A percentile compares a stretch with the other conserved stretches of the same genome.
Evolutionary conservation across 345 rosid genomes (phyloP).

Genomic region (Eucalyptus victrix): DNA sequence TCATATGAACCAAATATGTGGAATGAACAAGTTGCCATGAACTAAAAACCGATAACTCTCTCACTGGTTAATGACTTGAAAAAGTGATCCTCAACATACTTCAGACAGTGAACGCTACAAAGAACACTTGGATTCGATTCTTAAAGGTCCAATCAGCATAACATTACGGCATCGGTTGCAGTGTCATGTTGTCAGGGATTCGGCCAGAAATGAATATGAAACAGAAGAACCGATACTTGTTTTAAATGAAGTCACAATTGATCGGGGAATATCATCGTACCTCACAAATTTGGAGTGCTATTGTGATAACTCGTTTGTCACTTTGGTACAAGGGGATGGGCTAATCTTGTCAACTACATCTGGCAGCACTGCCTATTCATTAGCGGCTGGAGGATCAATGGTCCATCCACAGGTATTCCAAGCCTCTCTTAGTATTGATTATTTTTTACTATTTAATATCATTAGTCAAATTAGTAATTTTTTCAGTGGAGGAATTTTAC

Average conservation of each 20-base stretch:
- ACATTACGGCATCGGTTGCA: slow-evolving; percentile 82
- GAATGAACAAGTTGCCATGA: neutral
- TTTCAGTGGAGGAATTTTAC: neutral
- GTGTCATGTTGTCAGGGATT: slow-evolving; percentile 73
- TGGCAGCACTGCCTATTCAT: slow-evolving; percentile 98
- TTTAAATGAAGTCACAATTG: slow-evolving; percentile 96
- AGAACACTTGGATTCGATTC: slow-evolving; percentile 67
- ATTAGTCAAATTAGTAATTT: neutral
- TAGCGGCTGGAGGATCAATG: slow-evolving; percentile 99
- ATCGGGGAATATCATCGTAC: slow-evolving; percentile 89
- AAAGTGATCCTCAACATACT: slow-evolving; percentile 21
- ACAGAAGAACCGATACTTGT: slow-evolving; percentile 75
- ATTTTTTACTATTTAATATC: neutral
- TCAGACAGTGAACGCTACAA: slow-evolving; percentile 82
- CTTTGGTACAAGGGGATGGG: slow-evolving; percentile 99
- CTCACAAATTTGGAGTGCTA: slow-evolving; percentile 97
- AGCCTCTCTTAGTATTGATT: neutral
- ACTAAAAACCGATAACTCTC: neutral
- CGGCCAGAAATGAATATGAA: slow-evolving; percentile 63
- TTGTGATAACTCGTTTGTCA: slow-evolving; percentile 89
- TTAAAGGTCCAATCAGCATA: slow-evolving; percentile 87
- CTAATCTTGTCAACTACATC: slow-evolving; percentile 91
- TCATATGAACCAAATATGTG: neutral
- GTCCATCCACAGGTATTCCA: slow-evolving; percentile 88
- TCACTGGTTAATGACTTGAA: neutral